Evolutionary conservation across 2,329 filamentous ascomycete genomes (phyloP).

Genomic region (Bipolaris victoriae): DNA sequence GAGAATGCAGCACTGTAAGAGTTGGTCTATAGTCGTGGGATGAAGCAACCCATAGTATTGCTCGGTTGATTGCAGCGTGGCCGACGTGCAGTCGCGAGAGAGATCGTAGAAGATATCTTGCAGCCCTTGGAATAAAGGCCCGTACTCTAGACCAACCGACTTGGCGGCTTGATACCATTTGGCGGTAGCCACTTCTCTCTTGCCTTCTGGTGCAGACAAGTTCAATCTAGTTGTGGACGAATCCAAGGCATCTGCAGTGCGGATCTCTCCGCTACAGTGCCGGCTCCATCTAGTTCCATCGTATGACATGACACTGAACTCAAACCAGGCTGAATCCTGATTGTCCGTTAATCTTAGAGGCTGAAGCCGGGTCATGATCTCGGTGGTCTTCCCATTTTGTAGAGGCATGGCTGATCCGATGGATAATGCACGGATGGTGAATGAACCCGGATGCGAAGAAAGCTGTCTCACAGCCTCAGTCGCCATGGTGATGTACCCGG

Average conservation of each 20-base stretch:
- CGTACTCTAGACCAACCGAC: not conserved
- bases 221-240: not conserved
- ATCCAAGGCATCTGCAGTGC: not conserved
- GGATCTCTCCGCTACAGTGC: constrained; percentile 16
- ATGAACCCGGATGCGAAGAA: too few species aligned
- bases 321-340: constrained; percentile 6
- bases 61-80: not conserved
- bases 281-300: constrained; percentile 25
- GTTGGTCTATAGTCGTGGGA: not conserved
- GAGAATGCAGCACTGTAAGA: too few species aligned
- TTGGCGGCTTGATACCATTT: not conserved
- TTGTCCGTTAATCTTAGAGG: not conserved
- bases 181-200: not conserved
- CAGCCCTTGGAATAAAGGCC: not conserved
- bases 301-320: constrained; percentile 18
- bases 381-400: constrained; percentile 1
- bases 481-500: constrained; percentile 53
- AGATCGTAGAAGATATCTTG: not conserved
- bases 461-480: constrained; percentile 34
- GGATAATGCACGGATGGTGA: too few species aligned
- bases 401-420: too few species aligned
- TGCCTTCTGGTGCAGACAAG: not conserved
- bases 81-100: not conserved
- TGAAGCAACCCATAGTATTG: too few species aligned
- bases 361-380: too few species aligned